Conservation (phyloP, 148 eudicot genomes). For the Rheum nobile region DNA sequence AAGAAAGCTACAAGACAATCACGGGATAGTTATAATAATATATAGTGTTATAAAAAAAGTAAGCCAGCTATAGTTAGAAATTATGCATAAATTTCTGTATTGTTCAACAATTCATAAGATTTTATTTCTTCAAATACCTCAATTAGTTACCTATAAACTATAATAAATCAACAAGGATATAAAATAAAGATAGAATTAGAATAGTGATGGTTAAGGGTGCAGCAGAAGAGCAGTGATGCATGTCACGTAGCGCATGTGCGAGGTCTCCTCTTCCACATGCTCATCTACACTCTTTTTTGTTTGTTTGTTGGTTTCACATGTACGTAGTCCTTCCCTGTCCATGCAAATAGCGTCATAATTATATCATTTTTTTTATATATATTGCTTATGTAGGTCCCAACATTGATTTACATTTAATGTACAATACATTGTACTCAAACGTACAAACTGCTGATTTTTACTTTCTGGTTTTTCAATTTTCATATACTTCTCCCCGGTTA, state of each 20-base stretch:
- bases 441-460: not conserved
- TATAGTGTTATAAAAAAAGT: no score
- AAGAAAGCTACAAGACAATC: no score
- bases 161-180: no score
- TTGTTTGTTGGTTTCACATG: slow-evolving; percentile 40
- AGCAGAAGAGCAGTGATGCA: slow-evolving; percentile 25
- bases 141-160: no score
- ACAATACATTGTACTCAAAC: slow-evolving; percentile 5
- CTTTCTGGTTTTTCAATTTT: no score
- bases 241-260: slow-evolving; percentile 41
- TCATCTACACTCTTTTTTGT: slow-evolving; percentile 12
- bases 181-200: not conserved
- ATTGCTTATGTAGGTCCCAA: not conserved
- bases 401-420: not conserved
- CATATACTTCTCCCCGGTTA: not conserved
- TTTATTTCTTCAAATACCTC: no score
- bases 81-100: no score
- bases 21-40: no score
- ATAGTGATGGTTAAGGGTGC: not conserved
- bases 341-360: slow-evolving; percentile 8
- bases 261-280: slow-evolving; percentile 32
- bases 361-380: not conserved
- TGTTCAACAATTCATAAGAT: no score
- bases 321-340: slow-evolving; percentile 36
- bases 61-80: no score